Evolutionary conservation across 2,329 filamentous ascomycete genomes (phyloP).

Genomic region (Arthrobotrys conoides): DNA sequence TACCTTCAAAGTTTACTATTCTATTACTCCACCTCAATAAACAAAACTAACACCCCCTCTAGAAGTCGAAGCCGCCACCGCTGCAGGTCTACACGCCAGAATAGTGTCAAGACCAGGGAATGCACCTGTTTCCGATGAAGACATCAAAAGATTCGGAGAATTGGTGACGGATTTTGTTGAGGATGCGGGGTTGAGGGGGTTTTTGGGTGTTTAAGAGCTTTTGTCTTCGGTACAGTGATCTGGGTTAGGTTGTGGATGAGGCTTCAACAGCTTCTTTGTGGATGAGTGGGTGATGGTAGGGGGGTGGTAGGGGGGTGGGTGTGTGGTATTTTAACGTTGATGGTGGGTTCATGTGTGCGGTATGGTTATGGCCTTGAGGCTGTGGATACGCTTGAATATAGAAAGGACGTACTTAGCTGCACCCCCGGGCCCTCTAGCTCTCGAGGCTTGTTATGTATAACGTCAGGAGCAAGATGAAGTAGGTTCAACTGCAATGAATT

Average conservation of each 20-base stretch:
- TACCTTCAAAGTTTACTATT: no score
- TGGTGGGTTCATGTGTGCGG: no score
- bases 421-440: no score
- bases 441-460: no score
- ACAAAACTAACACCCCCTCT: constrained; percentile 38
- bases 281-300: no score
- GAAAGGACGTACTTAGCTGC: no score
- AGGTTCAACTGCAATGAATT: no score
- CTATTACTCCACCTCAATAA: no score
- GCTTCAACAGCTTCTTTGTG: constrained; percentile 7
- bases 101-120: constrained; percentile 80
- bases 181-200: constrained; percentile 44
- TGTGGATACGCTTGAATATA: no score
- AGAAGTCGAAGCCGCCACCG: constrained; percentile 76
- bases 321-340: not conserved
- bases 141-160: constrained; percentile 65
- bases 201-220: constrained; percentile 1
- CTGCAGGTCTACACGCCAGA: constrained; percentile 75
- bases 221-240: not conserved
- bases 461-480: no score
- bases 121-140: constrained; percentile 72
- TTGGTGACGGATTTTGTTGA: constrained; percentile 65
- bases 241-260: not conserved
- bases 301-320: no score
- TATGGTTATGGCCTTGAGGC: no score